Base-by-base conservation (phyloP, 441 rosid species). In the Isatis lusitanica region DNA sequence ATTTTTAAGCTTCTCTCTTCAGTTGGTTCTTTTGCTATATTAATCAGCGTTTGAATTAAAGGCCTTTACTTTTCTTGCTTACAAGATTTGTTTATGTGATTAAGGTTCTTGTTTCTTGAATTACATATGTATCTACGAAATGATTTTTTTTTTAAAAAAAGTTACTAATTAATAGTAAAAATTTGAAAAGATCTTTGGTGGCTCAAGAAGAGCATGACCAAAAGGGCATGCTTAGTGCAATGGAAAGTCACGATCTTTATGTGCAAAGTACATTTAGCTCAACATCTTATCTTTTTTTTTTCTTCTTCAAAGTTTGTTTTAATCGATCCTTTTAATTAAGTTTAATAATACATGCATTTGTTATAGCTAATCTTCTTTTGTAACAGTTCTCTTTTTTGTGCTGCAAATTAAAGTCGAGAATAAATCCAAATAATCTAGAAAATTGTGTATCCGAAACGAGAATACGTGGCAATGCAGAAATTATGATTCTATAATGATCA, bases 181-280 rank as follows among this genome's bases (percentile, higher is more conserved):
- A 5, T 28, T 24, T n/a, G 1, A 9, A 16, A 57, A 56, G 47
- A 42, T 11, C 47, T 55, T 64, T 65, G 73, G 43, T 71, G 52
- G 56, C 56, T 77, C 76, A 58, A 40, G 73, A 65, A 70, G 80
- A 76, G 73, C 69, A 66, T 28, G 77, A 71, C 52, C 69, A 26
- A 42, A 76, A 65, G 63, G 39, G 26, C 15, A 50, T 71, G 67
- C 52, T 76, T 18, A 71, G 38, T 71, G 74, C 64, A 71, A 38
- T 60, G 26, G 16, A 51, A 18, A 60, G 59, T 77, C 80, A 61
- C 80, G 30, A 72, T 72, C 74, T 77, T 77, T 66, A 72, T 66
- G 70, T 40, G 53, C 55, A 28, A 66, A 59, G 43, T 52, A 61
- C 65, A 61, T 58, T 66, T 77, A 77, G 65, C 56, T 61, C 72